Conservation (phyloP, 2,329 filamentous ascomycete genomes). For the Fusarium sp. region DNA sequence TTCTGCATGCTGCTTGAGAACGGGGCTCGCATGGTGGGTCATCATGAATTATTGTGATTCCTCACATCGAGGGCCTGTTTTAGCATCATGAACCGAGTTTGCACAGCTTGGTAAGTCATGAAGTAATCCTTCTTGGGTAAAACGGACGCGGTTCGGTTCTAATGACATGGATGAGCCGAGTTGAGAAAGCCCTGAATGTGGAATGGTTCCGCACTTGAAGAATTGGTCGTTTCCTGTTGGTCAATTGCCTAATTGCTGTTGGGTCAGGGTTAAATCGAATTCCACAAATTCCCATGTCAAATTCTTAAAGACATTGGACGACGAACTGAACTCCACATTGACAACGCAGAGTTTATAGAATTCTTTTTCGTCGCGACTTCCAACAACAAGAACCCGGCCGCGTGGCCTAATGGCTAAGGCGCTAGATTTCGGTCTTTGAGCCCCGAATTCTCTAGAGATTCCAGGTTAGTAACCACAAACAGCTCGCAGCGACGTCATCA, state of each 20-base stretch:
- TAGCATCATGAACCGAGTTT: neutral
- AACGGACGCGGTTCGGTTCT: neutral
- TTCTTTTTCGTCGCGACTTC: neutral
- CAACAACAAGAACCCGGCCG: constrained; percentile 22
- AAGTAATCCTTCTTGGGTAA: neutral
- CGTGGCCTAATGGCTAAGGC: constrained; percentile 41
- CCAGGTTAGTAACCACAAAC: constrained; percentile 21
- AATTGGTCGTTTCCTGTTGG: neutral
- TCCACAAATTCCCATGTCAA: constrained; percentile 5
- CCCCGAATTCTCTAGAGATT: constrained; percentile 36
- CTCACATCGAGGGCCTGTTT: neutral
- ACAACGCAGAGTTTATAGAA: constrained; percentile 8
- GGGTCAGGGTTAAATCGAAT: neutral
- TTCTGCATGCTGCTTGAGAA: constrained; percentile 10
- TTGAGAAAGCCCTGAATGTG: neutral
- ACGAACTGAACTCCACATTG: constrained; percentile 4
- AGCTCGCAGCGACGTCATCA: neutral
- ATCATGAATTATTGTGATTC: constrained; percentile 1
- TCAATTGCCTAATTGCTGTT: neutral
- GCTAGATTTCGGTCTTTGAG: constrained; percentile 34
- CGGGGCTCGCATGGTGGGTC: neutral
- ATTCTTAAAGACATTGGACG: neutral
- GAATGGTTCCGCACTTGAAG: constrained; percentile 14
- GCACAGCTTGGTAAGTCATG: neutral
- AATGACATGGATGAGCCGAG: neutral